Conservation (phyloP, 176 grass and related monocot species). For the Zea mays region Zm-B73-REFERENCE-NAM-5.0 NC_050096.1:8609001-8609500, state of each 20-base stretch:
- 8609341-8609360: slow-evolving; percentile 12
- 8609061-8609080: neutral
- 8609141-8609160: neutral
- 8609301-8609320: neutral
- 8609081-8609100: slow-evolving; percentile 7
- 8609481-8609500: too few species aligned
- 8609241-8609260: slow-evolving; percentile 23
- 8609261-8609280: neutral
- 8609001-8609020: too few species aligned
- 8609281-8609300: neutral
- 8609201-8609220: slow-evolving; percentile 3
- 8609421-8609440: slow-evolving; percentile 6
- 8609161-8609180: neutral
- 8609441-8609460: neutral
- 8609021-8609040: neutral
- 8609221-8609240: neutral
- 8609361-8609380: neutral
- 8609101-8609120: neutral
- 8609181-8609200: neutral
- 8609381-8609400: slow-evolving; percentile 3
- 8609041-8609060: neutral
- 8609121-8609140: neutral
- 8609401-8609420: slow-evolving; percentile 40
- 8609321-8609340: neutral
- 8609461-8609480: too few species aligned